These are phyloP conservation scores for Panaeolus papilionaceus DNA, from an alignment of 768 basidiomycete genomes.

Conservation along the genomic window DNA sequence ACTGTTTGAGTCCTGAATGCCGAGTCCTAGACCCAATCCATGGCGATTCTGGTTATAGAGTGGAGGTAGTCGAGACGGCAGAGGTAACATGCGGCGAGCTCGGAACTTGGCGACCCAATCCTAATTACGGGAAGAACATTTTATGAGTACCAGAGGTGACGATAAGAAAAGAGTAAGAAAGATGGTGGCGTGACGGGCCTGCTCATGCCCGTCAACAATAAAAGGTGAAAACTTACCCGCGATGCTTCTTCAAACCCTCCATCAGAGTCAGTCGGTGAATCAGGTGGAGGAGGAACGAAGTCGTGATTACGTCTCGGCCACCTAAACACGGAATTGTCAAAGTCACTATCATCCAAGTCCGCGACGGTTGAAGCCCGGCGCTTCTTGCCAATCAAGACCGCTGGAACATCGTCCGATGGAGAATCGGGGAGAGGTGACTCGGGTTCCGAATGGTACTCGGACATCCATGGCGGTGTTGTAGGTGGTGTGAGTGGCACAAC, in stretches of 20 bases:
- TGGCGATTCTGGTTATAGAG: not conserved
- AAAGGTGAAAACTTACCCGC: slow-evolving; percentile 1
- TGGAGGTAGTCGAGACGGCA: slow-evolving; percentile 3
- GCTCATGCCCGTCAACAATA: not conserved
- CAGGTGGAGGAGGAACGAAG: slow-evolving; percentile 6
- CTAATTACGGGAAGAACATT: not conserved
- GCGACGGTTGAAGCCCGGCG: slow-evolving; percentile 1
- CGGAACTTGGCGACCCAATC: slow-evolving; percentile 9
- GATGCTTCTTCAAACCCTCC: slow-evolving; percentile 13
- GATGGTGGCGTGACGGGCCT: not conserved
- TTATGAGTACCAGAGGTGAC: not conserved
- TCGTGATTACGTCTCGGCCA: slow-evolving; percentile 6
- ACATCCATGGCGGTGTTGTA: slow-evolving; percentile 2
- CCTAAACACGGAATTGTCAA: not conserved
- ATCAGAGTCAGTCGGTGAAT: slow-evolving; percentile 9
- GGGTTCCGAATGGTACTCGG: slow-evolving; percentile 3
- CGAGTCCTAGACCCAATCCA: not conserved
- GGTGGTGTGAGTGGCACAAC: slow-evolving; percentile 5
- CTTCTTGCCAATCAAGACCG: slow-evolving; percentile 5
- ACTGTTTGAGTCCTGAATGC: not conserved
- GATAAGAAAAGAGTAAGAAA: not conserved
- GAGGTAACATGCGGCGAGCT: slow-evolving; percentile 8
- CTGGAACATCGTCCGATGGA: slow-evolving; percentile 1
- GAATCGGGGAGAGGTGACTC: slow-evolving; percentile 10
- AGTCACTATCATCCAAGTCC: slow-evolving; percentile 7